Base-by-base conservation (phyloP, 23 red algal species). In the Gracilaria caudata region DNA sequence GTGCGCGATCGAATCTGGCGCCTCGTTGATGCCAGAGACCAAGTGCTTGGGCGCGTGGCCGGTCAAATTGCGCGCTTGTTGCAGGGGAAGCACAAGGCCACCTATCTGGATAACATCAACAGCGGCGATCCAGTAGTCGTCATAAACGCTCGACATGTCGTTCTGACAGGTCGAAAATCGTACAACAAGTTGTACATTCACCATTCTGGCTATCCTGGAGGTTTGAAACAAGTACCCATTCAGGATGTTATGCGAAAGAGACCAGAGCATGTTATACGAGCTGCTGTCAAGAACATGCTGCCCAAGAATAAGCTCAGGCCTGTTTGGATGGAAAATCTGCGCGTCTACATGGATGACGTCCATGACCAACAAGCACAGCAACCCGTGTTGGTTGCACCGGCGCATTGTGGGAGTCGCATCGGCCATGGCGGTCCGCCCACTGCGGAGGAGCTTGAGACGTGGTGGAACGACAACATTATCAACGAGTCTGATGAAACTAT, bases 71-170 rank as follows among this genome's bases (percentile, higher is more conserved):
- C 95, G 32, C 33, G 38, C 57, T 26, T 93, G 33, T 79, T 98
- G 51, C 80, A 88, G 34, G 95, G 95, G 25, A 93, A 90, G 55
- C 95, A 98, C 86, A 98, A 98, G 78, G 86, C 93, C 21, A 86
- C 64, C 51, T 87, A 82, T 39, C 34, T 90, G 80, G 49, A 75
- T 46, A 81, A 93, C 34, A 86, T 94, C 37, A 72, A 78, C 35
- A 79, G 79, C 43, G 95, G 95, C 21, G 95, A 98, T 83, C 90
- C 83, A 17, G 90, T 98, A n/a, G 36, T 98, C 63, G 85, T 98
- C 25, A 89, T 93, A 55, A 93, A 98, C 73, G 95, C 95, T 7
- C 73, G 83, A 12, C 88, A 89, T 68, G 75, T 98, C 5, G 84
- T 60, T 46, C 38, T 98, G 4, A 94, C 91, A 0, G 95, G 95